Conservation (phyloP, 129 eudicot species). For the Mikania micrantha region DNA sequence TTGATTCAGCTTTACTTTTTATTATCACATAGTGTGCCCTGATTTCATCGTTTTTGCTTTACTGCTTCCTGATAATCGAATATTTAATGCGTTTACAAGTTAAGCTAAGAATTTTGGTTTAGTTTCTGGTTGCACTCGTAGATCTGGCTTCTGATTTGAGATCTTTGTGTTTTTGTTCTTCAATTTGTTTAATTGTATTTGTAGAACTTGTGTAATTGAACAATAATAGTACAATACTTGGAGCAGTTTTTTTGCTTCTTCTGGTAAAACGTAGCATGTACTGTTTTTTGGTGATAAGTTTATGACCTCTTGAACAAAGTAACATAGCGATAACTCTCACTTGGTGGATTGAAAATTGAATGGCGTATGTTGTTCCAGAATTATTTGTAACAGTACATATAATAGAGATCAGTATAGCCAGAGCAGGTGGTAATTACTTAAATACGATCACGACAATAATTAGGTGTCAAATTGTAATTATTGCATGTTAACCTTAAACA, state of each 20-base stretch:
- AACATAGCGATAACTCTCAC: not conserved
- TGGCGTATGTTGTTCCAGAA: not conserved
- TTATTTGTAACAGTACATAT: not conserved
- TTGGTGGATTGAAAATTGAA: not conserved
- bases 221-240: not conserved
- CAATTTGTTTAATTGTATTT: no score
- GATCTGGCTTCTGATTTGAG: conserved; percentile 18
- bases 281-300: not conserved
- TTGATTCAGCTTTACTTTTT: not conserved
- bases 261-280: not conserved
- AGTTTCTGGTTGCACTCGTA: not conserved
- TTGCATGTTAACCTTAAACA: not conserved
- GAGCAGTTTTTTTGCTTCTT: not conserved
- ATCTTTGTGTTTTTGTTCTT: not conserved
- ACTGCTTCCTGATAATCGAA: not conserved
- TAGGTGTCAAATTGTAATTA: not conserved
- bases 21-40: not conserved
- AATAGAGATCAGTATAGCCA: not conserved
- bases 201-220: not conserved
- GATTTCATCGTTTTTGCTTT: not conserved
- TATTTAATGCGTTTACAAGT: conserved; percentile 10
- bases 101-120: not conserved
- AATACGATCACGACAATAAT: not conserved
- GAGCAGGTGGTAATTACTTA: not conserved
- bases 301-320: not conserved